Conservation (phyloP, 1,284 basidiomycete genomes). For the Ceratobasidium sp. region DNA sequence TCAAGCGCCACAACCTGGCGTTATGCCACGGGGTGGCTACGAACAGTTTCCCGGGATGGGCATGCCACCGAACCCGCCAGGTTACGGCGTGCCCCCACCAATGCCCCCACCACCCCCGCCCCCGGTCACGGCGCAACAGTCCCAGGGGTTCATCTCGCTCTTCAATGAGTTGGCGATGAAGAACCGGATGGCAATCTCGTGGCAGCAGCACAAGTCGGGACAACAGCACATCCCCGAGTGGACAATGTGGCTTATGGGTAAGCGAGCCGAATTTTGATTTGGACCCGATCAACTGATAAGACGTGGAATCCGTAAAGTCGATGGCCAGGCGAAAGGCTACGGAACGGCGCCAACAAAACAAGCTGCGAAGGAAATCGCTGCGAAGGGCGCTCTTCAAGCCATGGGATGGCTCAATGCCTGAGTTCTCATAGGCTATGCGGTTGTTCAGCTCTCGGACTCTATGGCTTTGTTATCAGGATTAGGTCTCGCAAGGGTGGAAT, state of each 20-base stretch:
- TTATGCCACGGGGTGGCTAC: slow-evolving; percentile 25
- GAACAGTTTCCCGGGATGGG: neutral
- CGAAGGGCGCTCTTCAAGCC: slow-evolving; percentile 26
- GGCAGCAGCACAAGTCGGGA: slow-evolving; percentile 35
- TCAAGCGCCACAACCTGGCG: slow-evolving; percentile 15
- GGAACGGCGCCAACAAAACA: slow-evolving; percentile 44
- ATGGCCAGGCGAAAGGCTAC: slow-evolving; percentile 38
- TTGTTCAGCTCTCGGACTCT: too few relatives aligned
- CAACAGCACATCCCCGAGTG: slow-evolving; percentile 45
- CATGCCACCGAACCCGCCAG: slow-evolving; percentile 7
- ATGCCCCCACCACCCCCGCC: slow-evolving; percentile 1
- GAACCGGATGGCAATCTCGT: slow-evolving; percentile 22
- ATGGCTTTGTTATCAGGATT: too few relatives aligned
- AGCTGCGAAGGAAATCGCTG: slow-evolving; percentile 41
- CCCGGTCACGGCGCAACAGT: slow-evolving; percentile 10
- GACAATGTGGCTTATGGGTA: slow-evolving; percentile 44
- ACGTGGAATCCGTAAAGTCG: slow-evolving; percentile 3
- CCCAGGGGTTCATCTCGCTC: slow-evolving; percentile 42
- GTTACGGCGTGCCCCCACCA: slow-evolving; percentile 24
- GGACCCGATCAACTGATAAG: slow-evolving; percentile 30
- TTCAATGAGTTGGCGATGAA: slow-evolving; percentile 45
- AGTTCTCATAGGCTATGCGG: neutral
- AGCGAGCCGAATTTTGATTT: slow-evolving; percentile 8
- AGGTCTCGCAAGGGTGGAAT: too few relatives aligned
- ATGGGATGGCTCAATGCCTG: slow-evolving; percentile 35